These are phyloP conservation scores for Penicillium herquei DNA, from an alignment of 495 filamentous ascomycete genomes.

Conservation along the genomic window DNA sequence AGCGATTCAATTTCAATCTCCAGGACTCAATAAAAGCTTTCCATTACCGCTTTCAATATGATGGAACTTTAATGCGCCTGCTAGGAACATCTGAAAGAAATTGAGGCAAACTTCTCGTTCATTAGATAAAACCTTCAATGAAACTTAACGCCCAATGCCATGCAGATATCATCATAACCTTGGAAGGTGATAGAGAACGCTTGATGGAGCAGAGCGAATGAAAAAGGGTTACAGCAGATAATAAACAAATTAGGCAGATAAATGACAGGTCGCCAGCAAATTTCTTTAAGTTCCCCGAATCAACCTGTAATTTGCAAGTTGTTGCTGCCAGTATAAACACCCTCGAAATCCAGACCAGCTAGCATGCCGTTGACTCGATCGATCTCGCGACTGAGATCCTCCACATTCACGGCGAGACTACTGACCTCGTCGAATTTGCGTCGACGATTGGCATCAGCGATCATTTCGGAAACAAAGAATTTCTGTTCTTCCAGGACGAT, in stretches of 20 bases:
- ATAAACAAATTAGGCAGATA: constrained; percentile 2
- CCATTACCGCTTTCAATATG: too few relatives aligned
- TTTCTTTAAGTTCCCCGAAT: constrained; percentile 2
- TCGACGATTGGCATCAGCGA: constrained; percentile 73
- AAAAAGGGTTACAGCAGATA: not conserved
- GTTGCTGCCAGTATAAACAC: constrained; percentile 40
- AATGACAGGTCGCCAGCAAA: constrained; percentile 12
- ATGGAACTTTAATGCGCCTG: too few relatives aligned
- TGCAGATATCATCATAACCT: constrained; percentile 25
- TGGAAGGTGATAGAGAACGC: constrained; percentile 18
- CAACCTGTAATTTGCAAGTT: constrained; percentile 21
- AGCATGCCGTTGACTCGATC: constrained; percentile 59
- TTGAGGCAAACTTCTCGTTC: not conserved
- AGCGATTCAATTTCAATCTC: too few relatives aligned
- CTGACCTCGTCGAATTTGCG: constrained; percentile 88
- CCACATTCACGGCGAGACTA: constrained; percentile 73
- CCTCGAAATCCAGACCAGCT: constrained; percentile 49
- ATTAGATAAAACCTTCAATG: constrained; percentile 3
- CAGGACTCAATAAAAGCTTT: too few relatives aligned
- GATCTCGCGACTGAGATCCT: constrained; percentile 83
- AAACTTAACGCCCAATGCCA: constrained; percentile 28
- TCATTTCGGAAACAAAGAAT: constrained; percentile 88
- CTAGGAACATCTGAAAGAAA: too few relatives aligned
- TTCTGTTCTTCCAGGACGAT: constrained; percentile 94
- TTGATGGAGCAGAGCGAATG: constrained; percentile 2